phyloP scores from a whole-genome alignment of 2,329 filamentous ascomycete genomes.

The Cercospora nicotianae region DNA sequence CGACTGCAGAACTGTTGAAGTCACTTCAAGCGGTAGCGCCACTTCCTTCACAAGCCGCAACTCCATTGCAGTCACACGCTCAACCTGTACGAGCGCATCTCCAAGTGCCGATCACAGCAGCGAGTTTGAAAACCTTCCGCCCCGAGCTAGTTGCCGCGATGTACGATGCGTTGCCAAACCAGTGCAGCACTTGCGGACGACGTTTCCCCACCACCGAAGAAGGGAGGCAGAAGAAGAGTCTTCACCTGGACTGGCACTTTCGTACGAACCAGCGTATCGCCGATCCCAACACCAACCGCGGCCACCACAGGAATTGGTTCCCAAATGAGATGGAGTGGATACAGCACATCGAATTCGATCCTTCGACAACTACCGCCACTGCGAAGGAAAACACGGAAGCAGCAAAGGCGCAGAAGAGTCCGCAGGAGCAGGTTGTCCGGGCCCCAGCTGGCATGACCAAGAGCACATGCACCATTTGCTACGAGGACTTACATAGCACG shows the following conservation, averaged over 20 bases:
- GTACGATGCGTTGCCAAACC: conserved; percentile 79
- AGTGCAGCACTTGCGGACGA: conserved; percentile 87
- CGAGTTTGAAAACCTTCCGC: conserved; percentile 54
- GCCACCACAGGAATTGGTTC: conserved; percentile 92
- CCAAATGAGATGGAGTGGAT: conserved; percentile 93
- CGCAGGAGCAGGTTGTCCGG: conserved; percentile 70
- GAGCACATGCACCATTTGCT: conserved; percentile 89
- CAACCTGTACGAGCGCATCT: conserved; percentile 10
- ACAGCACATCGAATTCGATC: conserved; percentile 75
- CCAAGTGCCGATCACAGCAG: conserved; percentile 33
- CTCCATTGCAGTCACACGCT: conserved; percentile 22
- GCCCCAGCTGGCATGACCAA: conserved; percentile 75
- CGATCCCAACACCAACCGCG: conserved; percentile 74
- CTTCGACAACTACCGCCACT: conserved; percentile 51
- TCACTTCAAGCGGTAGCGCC: conserved; percentile 33
- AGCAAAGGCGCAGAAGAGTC: conserved; percentile 53
- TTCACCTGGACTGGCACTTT: conserved; percentile 98
- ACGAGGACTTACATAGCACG: conserved; percentile 88
- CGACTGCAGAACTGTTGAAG: conserved; percentile 29
- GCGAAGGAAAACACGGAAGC: conserved; percentile 44
- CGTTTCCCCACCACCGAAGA: conserved; percentile 76
- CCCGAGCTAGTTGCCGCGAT: conserved; percentile 71
- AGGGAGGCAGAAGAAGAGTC: conserved; percentile 80
- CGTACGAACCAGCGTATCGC: conserved; percentile 84
- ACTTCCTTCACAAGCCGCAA: conserved; percentile 25